Conservation (phyloP, 2,329 filamentous ascomycete species). For the Fusarium tuaranense region DNA sequence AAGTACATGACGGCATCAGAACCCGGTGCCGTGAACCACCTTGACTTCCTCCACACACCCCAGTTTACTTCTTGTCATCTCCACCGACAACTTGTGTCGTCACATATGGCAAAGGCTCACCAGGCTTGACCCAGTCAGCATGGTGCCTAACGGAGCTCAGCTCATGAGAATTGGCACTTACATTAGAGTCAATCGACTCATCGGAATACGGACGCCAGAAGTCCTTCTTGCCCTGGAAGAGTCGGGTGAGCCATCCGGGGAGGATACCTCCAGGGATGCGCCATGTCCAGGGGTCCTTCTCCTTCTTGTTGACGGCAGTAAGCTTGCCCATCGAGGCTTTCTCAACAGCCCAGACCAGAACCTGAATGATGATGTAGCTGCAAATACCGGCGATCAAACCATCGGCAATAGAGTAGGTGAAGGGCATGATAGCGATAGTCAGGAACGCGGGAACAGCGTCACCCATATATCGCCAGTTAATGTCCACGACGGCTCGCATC, state of each 20-base stretch:
- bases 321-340: slow-evolving; percentile 71
- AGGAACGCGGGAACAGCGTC: slow-evolving; percentile 88
- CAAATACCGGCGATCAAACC: slow-evolving; percentile 85
- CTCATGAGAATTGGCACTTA: slow-evolving; percentile 2
- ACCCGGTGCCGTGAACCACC: too few species aligned
- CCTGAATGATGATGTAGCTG: slow-evolving; percentile 82
- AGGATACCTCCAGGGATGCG: slow-evolving; percentile 79
- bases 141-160: neutral
- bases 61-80: neutral
- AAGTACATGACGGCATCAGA: too few species aligned
- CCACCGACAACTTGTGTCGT: neutral
- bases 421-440: slow-evolving; percentile 87
- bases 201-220: slow-evolving; percentile 48
- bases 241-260: slow-evolving; percentile 77
- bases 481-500: slow-evolving; percentile 81
- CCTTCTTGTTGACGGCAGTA: slow-evolving; percentile 78
- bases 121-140: slow-evolving; percentile 11
- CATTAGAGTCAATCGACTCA: neutral
- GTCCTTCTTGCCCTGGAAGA: slow-evolving; percentile 74
- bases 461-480: slow-evolving; percentile 90
- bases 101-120: slow-evolving; percentile 1
- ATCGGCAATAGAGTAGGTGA: slow-evolving; percentile 90
- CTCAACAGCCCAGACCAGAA: slow-evolving; percentile 75
- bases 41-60: neutral
- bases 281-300: slow-evolving; percentile 86